Evolutionary conservation across 1,139 yeast species (phyloP).

Genomic region (Entelexis paramagnoliae): DNA sequence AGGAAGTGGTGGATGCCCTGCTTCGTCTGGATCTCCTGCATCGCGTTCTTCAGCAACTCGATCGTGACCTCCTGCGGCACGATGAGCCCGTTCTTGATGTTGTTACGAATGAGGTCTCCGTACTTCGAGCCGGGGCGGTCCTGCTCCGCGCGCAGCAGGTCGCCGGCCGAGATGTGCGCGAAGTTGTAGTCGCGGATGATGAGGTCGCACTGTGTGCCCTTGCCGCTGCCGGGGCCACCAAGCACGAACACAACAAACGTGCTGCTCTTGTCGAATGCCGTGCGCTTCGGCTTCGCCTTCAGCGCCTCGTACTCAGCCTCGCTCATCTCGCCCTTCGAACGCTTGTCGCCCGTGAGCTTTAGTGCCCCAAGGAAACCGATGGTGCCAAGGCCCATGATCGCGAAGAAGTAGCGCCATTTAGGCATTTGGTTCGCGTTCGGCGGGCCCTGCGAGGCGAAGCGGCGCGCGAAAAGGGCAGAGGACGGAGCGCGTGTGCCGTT

Average conservation of each 20-base stretch:
- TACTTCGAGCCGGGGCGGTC: slow-evolving; percentile 67
- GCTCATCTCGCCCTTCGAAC: slow-evolving; percentile 43
- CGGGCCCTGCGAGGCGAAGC: neutral
- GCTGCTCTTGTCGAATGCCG: slow-evolving; percentile 46
- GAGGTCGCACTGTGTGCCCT: slow-evolving; percentile 90
- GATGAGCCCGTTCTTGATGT: slow-evolving; percentile 77
- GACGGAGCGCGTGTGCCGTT: neutral
- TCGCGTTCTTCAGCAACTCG: slow-evolving; percentile 72
- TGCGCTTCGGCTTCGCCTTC: slow-evolving; percentile 25
- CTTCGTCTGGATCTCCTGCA: slow-evolving; percentile 41
- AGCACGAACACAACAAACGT: slow-evolving; percentile 78
- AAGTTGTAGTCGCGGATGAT: slow-evolving; percentile 72
- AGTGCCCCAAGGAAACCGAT: slow-evolving; percentile 38
- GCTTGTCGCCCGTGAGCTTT: slow-evolving; percentile 39
- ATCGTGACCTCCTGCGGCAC: slow-evolving; percentile 95
- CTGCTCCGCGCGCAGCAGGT: slow-evolving; percentile 85
- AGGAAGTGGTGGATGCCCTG: slow-evolving; percentile 51
- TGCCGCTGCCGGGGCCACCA: slow-evolving; percentile 81
- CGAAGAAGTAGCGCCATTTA: slow-evolving; percentile 30
- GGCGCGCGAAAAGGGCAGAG: neutral
- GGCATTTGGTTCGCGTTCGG: slow-evolving; percentile 24
- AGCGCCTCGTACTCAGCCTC: slow-evolving; percentile 53
- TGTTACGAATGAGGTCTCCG: slow-evolving; percentile 75
- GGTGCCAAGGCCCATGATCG: slow-evolving; percentile 31
- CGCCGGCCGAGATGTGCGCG: slow-evolving; percentile 90